Percentiles rank a stretch among this genome's conserved stretches.
Conservation (phyloP, 2,329 filamentous ascomycete genomes). For the Sporothrix pallida region DNA sequence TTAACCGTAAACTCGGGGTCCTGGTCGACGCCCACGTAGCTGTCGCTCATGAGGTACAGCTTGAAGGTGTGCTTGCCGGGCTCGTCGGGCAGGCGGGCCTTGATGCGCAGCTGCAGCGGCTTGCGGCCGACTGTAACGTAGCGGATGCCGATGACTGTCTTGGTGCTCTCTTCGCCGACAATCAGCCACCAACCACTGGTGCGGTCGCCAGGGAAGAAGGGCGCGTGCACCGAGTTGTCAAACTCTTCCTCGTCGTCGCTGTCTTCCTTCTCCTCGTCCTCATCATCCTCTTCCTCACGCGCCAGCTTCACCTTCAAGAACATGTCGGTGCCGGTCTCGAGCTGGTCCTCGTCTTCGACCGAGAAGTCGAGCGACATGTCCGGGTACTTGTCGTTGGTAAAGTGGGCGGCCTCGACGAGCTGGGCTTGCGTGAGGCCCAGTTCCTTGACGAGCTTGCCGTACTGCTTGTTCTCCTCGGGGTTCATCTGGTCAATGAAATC, state of each 20-base stretch:
- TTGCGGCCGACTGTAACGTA: conserved; percentile 81
- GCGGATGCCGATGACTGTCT: conserved; percentile 90
- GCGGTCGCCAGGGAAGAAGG: conserved; percentile 91
- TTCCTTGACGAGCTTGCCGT: conserved; percentile 75
- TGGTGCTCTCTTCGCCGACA: conserved; percentile 88
- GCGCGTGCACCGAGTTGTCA: conserved; percentile 87
- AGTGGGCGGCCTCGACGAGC: conserved; percentile 85
- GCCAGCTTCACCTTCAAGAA: conserved; percentile 85
- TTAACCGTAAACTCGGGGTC: conserved; percentile 86
- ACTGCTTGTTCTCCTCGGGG: conserved; percentile 85
- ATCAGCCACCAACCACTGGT: conserved; percentile 99
- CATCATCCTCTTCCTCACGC: conserved; percentile 76
- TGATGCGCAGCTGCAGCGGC: conserved; percentile 75
- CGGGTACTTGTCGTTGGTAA: conserved; percentile 96
- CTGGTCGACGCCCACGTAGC: conserved; percentile 95
- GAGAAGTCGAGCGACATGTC: conserved; percentile 92
- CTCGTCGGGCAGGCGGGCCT: conserved; percentile 79
- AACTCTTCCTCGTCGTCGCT: conserved; percentile 65
- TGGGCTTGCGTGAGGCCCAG: conserved; percentile 82
- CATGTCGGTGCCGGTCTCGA: conserved; percentile 79
- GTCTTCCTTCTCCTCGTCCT: conserved; percentile 55
- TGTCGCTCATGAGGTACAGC: conserved; percentile 94
- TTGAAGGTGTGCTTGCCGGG: conserved; percentile 87
- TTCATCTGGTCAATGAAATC: conserved; percentile 99
- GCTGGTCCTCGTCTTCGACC: conserved; percentile 77